phyloP scores from a whole-genome alignment of 495 filamentous ascomycete genomes.

The Neurospora sp. region DNA sequence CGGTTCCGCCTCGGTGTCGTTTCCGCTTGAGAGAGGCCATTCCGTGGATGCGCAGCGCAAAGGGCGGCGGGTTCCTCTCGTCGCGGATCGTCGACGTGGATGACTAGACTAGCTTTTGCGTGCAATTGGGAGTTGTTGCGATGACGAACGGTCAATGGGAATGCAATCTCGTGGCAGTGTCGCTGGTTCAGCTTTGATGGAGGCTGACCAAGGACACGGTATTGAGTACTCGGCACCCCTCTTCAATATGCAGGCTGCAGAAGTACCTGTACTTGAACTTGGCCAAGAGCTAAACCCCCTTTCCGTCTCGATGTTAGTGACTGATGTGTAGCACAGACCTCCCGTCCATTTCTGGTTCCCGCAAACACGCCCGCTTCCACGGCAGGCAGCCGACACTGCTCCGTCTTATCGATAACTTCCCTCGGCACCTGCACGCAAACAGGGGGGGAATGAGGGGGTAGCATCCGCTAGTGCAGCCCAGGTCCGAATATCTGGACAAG shows the following conservation, averaged over 20 bases:
- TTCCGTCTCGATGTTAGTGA: not conserved
- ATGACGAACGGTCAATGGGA: slow-evolving; percentile 9
- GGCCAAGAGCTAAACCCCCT: not conserved
- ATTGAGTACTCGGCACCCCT: not conserved
- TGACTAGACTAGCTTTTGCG: not conserved
- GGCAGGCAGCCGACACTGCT: not conserved
- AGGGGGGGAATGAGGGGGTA: not conserved
- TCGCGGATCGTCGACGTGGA: slow-evolving; percentile 1
- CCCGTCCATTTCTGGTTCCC: no score
- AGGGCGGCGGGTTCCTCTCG: not conserved
- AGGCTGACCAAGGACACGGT: not conserved
- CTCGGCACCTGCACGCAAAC: not conserved
- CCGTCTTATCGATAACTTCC: not conserved
- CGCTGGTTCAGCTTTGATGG: not conserved
- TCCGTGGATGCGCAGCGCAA: not conserved
- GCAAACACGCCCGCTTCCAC: not conserved
- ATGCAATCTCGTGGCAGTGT: not conserved
- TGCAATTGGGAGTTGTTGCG: slow-evolving; percentile 1
- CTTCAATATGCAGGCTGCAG: not conserved
- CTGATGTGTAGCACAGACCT: not conserved
- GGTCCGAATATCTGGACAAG: not conserved
- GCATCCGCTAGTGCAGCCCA: not conserved
- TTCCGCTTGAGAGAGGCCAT: slow-evolving; percentile 37
- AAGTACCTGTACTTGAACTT: not conserved
- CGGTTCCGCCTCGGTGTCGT: slow-evolving; percentile 17